phyloP scores from a whole-genome alignment of 352 stramenopile species.

The Phytophthora ramorum region DNA sequence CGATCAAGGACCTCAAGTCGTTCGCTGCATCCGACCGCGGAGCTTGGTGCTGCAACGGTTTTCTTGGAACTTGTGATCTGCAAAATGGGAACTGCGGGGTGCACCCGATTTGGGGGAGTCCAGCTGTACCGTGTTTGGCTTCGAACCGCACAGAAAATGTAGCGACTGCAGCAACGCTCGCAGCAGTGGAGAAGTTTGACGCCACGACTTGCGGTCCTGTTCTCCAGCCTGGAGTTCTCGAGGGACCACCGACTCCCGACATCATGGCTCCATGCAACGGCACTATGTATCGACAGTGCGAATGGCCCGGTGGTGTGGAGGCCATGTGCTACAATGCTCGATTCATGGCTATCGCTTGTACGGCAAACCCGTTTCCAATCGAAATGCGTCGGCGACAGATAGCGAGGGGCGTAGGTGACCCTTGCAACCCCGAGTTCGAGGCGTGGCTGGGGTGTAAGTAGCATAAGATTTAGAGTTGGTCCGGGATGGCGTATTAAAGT shows the following conservation, averaged over 20 bases:
- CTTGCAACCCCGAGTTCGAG: slow-evolving; percentile 29
- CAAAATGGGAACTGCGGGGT: slow-evolving; percentile 1
- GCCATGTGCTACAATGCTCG: slow-evolving; percentile 44
- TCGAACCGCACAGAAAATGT: neutral
- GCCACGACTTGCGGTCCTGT: neutral
- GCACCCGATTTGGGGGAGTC: slow-evolving; percentile 15
- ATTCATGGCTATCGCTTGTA: slow-evolving; percentile 38
- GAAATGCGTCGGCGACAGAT: slow-evolving; percentile 40
- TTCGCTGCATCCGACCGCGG: slow-evolving; percentile 11
- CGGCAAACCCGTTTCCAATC: slow-evolving; percentile 8
- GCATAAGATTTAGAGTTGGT: neutral
- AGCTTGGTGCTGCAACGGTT: slow-evolving; percentile 38
- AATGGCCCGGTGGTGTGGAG: neutral
- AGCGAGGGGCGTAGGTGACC: slow-evolving; percentile 16
- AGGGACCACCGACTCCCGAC: neutral
- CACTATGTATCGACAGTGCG: slow-evolving; percentile 27
- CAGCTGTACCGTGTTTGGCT: slow-evolving; percentile 5
- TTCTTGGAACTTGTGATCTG: slow-evolving; percentile 24
- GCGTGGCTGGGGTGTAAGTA: slow-evolving; percentile 41
- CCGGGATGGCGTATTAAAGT: neutral
- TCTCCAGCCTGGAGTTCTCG: neutral
- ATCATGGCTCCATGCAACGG: slow-evolving; percentile 24
- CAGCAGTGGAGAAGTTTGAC: neutral
- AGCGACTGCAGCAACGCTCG: neutral
- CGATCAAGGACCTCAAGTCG: slow-evolving; percentile 11